These are phyloP conservation scores for Fomitiporia mediterranea DNA, from an alignment of 1,284 basidiomycete species.

Conservation along the genomic window DNA sequence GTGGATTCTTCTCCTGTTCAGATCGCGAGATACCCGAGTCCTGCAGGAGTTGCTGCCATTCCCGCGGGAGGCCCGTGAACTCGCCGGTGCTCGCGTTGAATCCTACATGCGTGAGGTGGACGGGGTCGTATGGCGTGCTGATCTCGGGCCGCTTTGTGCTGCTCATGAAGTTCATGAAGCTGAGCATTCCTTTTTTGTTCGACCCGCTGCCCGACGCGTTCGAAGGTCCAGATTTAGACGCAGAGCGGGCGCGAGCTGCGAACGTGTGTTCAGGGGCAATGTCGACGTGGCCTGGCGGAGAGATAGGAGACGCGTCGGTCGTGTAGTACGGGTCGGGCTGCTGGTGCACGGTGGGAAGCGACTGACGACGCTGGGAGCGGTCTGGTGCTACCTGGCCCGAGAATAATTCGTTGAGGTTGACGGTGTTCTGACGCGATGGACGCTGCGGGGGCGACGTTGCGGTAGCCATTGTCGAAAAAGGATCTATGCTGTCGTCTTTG, in stretches of 20 bases:
- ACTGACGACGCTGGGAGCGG: conserved; percentile 46
- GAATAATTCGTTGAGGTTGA: conserved; percentile 70
- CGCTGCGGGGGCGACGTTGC: conserved; percentile 55
- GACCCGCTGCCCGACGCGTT: conserved; percentile 18
- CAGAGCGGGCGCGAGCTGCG: conserved; percentile 37
- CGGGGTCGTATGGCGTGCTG: conserved; percentile 98
- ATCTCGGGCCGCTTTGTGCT: conserved; percentile 86
- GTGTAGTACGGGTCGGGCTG: conserved; percentile 42
- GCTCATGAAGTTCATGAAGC: conserved; percentile 76
- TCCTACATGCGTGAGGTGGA: conserved; percentile 98
- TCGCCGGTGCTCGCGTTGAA: conserved; percentile 99
- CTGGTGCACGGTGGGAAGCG: conserved; percentile 25
- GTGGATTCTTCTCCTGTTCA: conserved; percentile 97
- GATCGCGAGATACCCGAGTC: conserved; percentile 93
- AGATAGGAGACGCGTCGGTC: conserved; percentile 37
- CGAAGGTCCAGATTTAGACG: conserved; percentile 60
- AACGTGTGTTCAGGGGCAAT: conserved; percentile 25
- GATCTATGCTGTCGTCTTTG: conserved; percentile 7
- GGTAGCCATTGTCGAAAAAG: conserved; percentile 14
- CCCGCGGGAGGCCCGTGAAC: conserved; percentile 95
- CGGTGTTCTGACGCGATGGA: conserved; percentile 77
- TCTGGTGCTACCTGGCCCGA: conserved; percentile 25
- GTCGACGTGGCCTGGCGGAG: conserved; percentile 29
- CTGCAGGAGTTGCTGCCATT: conserved; percentile 98
- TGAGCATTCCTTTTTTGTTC: conserved; percentile 65